Conservation (phyloP, 169 alveolate genomes). For the Plasmodium billcollinsi region DNA sequence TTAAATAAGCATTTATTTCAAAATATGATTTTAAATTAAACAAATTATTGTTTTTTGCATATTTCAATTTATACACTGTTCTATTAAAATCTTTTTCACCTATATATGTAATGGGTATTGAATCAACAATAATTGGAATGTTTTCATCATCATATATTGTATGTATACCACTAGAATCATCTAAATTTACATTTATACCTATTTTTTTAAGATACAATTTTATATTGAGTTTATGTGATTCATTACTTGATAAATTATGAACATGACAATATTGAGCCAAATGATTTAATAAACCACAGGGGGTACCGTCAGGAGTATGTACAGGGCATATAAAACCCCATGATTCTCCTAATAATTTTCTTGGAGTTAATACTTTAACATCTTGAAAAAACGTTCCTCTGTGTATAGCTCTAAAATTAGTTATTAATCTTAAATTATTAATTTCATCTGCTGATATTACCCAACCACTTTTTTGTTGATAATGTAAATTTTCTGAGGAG, state of each 20-base stretch:
- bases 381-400: constrained; percentile 97
- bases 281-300: constrained; percentile 99
- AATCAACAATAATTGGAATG: constrained; percentile 74
- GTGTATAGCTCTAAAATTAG: constrained; percentile 99
- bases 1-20: constrained; percentile 64
- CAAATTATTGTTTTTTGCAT: constrained; percentile 70
- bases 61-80: constrained; percentile 53
- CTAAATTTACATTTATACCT: constrained; percentile 49
- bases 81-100: constrained; percentile 86
- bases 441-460: constrained; percentile 98
- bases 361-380: constrained; percentile 77
- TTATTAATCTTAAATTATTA: constrained; percentile 96
- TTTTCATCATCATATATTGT: constrained; percentile 51
- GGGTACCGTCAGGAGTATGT: constrained; percentile 99
- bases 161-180: constrained; percentile 74
- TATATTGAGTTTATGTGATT: constrained; percentile 63
- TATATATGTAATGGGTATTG: constrained; percentile 80
- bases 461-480: constrained; percentile 97
- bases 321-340: constrained; percentile 99
- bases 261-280: constrained; percentile 91
- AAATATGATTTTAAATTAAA: constrained; percentile 59
- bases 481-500: constrained; percentile 47
- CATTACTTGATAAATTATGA: constrained; percentile 46
- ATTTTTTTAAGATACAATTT: constrained; percentile 71
- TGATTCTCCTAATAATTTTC: constrained; percentile 99